Base-by-base conservation (phyloP, 2,329 filamentous ascomycete genomes). In the Claviceps sp. region DNA sequence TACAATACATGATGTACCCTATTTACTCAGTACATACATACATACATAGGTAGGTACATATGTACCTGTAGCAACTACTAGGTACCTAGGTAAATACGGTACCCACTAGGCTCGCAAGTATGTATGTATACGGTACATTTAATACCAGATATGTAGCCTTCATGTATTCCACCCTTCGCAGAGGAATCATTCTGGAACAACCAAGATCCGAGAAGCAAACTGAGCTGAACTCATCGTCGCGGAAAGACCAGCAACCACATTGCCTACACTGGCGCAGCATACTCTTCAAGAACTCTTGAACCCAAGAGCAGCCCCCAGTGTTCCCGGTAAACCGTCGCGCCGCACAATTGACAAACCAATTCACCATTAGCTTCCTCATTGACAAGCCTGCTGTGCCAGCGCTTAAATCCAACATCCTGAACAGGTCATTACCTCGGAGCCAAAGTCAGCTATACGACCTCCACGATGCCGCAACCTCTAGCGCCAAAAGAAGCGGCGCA, bases 401-500 rank as follows among this genome's bases (percentile, higher is more conserved):
- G 22, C 20, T 24, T 14, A 24, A 26, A 26, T 44, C 11, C 42
- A 26, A 44, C 14, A 6, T 16, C 30, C 30, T 11, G 30, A 34
- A 11, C 30, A 30, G 22, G 16, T 7, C 16, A 40, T 40, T n/a
- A 16, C 5, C 16, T 16, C 16, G 40, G 14, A 34, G 20, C 14
- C 49, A 40, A 37, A 36, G 26, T 30, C 13, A 36, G 40, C 18
- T 7, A 4, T 14, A 26, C 41, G 18, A 14, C 30, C 42, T 8
- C 36, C 56, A 68, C 65, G 59, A 87, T 87, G 84, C 82, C 84
- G 60, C 84, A 89, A 70, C 78, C 77, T 64, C 75, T 90, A 55
- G 82, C 77, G 64, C 82, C 89, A 64, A 97, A 97, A 74, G 93
- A 98, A 78, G 82, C 82, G 62, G 84, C 90, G 67, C 84, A 96